Conservation (phyloP, 768 basidiomycete genomes). For the Gymnopilus dilepis region DNA sequence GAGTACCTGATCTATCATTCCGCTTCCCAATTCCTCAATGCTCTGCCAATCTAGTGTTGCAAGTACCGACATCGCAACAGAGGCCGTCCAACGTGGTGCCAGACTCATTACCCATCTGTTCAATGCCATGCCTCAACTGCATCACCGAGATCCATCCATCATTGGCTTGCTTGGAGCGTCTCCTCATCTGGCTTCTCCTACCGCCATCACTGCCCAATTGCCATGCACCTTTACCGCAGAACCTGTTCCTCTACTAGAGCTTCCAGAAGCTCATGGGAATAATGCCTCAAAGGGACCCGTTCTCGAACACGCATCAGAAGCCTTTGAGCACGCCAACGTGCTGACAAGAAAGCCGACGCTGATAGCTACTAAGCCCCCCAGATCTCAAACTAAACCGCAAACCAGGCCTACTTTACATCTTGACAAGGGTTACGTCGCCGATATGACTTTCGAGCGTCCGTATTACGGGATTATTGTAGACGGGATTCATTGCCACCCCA, state of each 20-base stretch:
- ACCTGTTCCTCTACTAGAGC: conserved; percentile 14
- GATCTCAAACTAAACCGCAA: conserved; percentile 19
- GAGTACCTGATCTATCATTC: conserved; percentile 15
- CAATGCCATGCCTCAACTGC: conserved; percentile 91
- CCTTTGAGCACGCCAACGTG: conserved; percentile 15
- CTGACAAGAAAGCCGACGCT: conserved; percentile 17
- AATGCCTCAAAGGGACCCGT: background rate
- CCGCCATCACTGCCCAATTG: conserved; percentile 19
- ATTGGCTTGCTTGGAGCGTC: conserved; percentile 87
- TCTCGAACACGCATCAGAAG: conserved; percentile 17
- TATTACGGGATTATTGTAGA: conserved; percentile 92
- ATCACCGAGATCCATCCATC: conserved; percentile 91
- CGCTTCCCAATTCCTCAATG: conserved; percentile 6
- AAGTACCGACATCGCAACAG: conserved; percentile 71
- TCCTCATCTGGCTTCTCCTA: conserved; percentile 54
- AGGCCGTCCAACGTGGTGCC: conserved; percentile 74
- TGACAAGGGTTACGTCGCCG: conserved; percentile 54
- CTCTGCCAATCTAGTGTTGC: conserved; percentile 58
- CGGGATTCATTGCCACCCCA: conserved; percentile 90
- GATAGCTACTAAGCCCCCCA: conserved; percentile 26
- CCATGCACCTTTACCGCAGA: conserved; percentile 23
- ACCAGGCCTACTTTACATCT: conserved; percentile 45
- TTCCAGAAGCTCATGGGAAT: conserved; percentile 7
- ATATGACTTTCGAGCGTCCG: conserved; percentile 67
- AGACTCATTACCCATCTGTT: conserved; percentile 91